A percentile compares a stretch with the other conserved stretches of the same genome.
These are phyloP conservation scores for Neotropicomus parvogracilis DNA, from an alignment of 1,284 basidiomycete species.

Conservation along the genomic window DNA sequence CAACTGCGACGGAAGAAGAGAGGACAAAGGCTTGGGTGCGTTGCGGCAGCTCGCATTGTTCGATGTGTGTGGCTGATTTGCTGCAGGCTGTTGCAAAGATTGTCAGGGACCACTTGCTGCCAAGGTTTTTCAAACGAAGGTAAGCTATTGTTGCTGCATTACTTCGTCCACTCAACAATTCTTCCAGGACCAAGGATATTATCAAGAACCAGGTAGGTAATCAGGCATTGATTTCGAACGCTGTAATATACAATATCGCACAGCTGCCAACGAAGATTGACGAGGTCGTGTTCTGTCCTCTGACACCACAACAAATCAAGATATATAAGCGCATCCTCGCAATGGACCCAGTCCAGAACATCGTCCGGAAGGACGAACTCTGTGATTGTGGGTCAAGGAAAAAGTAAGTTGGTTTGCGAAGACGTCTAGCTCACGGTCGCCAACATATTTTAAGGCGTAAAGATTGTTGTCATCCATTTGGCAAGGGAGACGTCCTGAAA, in stretches of 20 bases:
- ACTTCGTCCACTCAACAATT: conserved; percentile 1
- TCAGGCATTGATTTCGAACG: background rate
- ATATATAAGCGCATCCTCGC: conserved; percentile 71
- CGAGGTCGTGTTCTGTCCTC: conserved; percentile 85
- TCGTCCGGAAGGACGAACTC: conserved; percentile 62
- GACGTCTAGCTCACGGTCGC: background rate
- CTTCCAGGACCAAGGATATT: conserved; percentile 70
- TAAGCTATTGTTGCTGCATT: conserved; percentile 26
- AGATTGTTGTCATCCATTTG: conserved; percentile 61
- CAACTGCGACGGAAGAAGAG: conserved; percentile 59
- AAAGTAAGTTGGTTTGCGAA: conserved; percentile 39
- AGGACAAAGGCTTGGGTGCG: conserved; percentile 54
- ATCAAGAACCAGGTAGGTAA: conserved; percentile 62
- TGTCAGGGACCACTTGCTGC: conserved; percentile 67
- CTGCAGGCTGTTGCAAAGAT: conserved; percentile 50
- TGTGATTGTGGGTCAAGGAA: conserved; percentile 68
- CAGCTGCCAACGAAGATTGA: conserved; percentile 81
- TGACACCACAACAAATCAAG: conserved; percentile 61
- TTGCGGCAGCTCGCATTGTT: conserved; percentile 3
- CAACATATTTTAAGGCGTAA: conserved; percentile 46
- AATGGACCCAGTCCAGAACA: conserved; percentile 58
- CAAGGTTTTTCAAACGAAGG: conserved; percentile 76
- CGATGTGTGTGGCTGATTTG: conserved; percentile 6
- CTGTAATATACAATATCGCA: background rate
- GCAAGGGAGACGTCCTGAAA: conserved; percentile 61